These are phyloP conservation scores for Verbena officinalis DNA, from an alignment of 257 asterid genomes.

Conservation along the genomic window DNA sequence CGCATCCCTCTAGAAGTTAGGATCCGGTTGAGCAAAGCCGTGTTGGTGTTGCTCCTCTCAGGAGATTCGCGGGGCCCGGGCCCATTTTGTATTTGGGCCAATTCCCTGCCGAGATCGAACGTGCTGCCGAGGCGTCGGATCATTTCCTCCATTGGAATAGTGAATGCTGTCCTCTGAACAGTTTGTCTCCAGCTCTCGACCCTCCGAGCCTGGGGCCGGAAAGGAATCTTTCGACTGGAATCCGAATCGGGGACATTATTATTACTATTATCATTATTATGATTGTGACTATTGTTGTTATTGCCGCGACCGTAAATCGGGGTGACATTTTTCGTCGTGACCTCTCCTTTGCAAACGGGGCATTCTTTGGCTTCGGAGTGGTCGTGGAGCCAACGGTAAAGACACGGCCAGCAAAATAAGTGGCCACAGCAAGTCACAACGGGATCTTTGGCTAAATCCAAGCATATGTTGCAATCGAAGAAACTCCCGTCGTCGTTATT, in stretches of 20 bases:
- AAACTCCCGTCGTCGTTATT: slow-evolving; percentile 68
- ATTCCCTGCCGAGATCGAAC: slow-evolving; percentile 53
- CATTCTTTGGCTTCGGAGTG: slow-evolving; percentile 94
- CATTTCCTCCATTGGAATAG: slow-evolving; percentile 89
- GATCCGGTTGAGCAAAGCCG: slow-evolving; percentile 62
- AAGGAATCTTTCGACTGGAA: slow-evolving; percentile 56
- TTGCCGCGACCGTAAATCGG: slow-evolving; percentile 89
- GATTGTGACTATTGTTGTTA: slow-evolving; percentile 45
- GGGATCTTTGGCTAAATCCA: slow-evolving; percentile 90
- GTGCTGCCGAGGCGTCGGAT: slow-evolving; percentile 73
- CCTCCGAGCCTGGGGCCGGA: slow-evolving; percentile 69
- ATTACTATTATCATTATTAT: slow-evolving; percentile 27
- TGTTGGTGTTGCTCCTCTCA: slow-evolving; percentile 66
- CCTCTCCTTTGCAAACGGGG: slow-evolving; percentile 98
- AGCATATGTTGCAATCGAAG: slow-evolving; percentile 92
- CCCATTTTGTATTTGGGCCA: slow-evolving; percentile 48
- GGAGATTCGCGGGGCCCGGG: slow-evolving; percentile 59
- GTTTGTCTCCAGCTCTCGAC: slow-evolving; percentile 87
- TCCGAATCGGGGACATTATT: slow-evolving; percentile 45
- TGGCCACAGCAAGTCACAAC: slow-evolving; percentile 98
- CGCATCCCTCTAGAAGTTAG: slow-evolving; percentile 79
- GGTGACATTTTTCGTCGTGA: slow-evolving; percentile 64
- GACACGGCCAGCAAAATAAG: slow-evolving; percentile 97
- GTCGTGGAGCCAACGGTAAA: slow-evolving; percentile 83
- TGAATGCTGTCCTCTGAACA: slow-evolving; percentile 65